Base-by-base conservation (phyloP, 129 eudicot genomes). In the Dittrichia graveolens region DNA sequence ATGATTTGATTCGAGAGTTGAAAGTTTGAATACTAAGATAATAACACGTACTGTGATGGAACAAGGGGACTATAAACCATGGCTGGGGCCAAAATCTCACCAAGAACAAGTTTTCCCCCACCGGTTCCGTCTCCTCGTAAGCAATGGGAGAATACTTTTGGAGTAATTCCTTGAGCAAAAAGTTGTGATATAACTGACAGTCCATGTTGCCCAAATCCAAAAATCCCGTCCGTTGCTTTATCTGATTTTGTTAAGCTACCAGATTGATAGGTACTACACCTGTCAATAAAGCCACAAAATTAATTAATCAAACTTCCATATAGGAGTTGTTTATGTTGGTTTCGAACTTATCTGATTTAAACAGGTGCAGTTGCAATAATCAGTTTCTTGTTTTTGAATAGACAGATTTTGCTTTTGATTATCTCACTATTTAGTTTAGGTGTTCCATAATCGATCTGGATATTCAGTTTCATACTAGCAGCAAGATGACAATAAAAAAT, bases 101-200 rank as follows among this genome's bases (percentile, higher is more conserved):
- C 99, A 83, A 95, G 94, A 67, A 95, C 96, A 65, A 95, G 88
- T 59, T 86, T 90, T 42, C 99, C 99, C 38, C 99, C 99, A 75
- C 99, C 99, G 50, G 65, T 78, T 41, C 89, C 99, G 58, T 86
- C 94, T 63, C 99, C 99, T 72, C 77, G 88, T 77, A 95, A 81
- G 89, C 99, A 95, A 80, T 95, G 99, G 34, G 99, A 95, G 71
- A 95, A 95, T 40, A 88, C 86, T 68, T 83, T 88, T 7, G 99
- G 97, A 46, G 99, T 91, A 75, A 95, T 85, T 65, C 99, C 91
- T 69, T 81, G 89, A 38, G 99, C 81, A 19, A 96, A 83, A 14
- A 90, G 78, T 73, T 95, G 99, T 43, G 99, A 90, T 48, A 90
- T 72, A 9, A 95, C 87, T 12, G 99, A 95, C n/a, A 86, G 77